phyloP scores from a whole-genome alignment of 768 basidiomycete genomes.

The Mycena floridula region DNA sequence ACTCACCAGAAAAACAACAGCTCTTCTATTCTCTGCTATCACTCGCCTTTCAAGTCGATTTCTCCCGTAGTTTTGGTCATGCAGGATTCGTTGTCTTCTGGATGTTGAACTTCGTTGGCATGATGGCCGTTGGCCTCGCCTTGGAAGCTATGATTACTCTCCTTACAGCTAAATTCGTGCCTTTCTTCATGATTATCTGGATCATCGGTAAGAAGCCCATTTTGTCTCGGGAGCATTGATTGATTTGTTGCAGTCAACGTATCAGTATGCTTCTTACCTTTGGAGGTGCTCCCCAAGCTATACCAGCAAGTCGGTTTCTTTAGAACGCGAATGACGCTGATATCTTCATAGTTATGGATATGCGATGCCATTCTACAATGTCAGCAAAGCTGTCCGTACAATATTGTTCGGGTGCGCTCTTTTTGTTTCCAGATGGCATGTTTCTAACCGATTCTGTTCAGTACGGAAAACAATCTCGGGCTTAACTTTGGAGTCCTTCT shows the following conservation, averaged over 20 bases:
- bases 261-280: slow-evolving; percentile 50
- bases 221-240: not conserved
- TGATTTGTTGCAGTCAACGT: slow-evolving; percentile 40
- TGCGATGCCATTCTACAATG: slow-evolving; percentile 67
- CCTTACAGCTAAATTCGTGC: slow-evolving; percentile 43
- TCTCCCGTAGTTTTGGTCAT: slow-evolving; percentile 42
- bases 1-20: too few species aligned
- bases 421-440: too few species aligned
- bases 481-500: slow-evolving; percentile 58
- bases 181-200: slow-evolving; percentile 59
- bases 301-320: too few species aligned
- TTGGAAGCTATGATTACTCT: slow-evolving; percentile 54
- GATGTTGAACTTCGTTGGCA: slow-evolving; percentile 57
- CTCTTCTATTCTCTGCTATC: slow-evolving; percentile 55
- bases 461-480: slow-evolving; percentile 59
- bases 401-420: too few species aligned
- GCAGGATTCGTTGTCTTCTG: slow-evolving; percentile 59
- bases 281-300: slow-evolving; percentile 49
- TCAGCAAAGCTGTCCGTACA: slow-evolving; percentile 52
- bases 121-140: slow-evolving; percentile 55
- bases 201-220: slow-evolving; percentile 44
- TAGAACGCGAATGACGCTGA: too few species aligned
- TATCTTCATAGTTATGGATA: slow-evolving; percentile 67
- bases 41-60: slow-evolving; percentile 53
- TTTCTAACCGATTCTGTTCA: too few species aligned